Evolutionary conservation across 129 eudicot species (phyloP), one percentile per base, ranked within the genome.

Genomic region (Heracleum sosnowskyi): DNA sequence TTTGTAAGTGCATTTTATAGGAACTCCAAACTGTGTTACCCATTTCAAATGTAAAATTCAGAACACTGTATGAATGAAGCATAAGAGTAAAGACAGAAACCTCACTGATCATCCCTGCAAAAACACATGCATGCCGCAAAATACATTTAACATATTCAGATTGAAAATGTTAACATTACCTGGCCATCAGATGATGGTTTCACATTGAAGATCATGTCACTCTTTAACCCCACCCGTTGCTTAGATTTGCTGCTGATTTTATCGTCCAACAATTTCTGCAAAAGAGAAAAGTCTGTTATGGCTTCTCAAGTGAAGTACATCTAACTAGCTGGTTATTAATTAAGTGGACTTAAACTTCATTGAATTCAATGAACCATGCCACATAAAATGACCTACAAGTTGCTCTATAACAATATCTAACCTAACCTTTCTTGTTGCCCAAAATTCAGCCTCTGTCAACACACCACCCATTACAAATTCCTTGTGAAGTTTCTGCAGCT

Each of bases 381-480:
- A 17, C 51, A 17, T 29, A 35, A 40, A 77, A 7, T 5, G 51
- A 80, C n/a, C 75, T 13, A 22, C n/a, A 44, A 47, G 37, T 60
- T 73, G 70, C 77, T 68, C 60, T 36, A 17, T 20, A 13, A 20
- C 46, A 73, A 66, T 45, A 49, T 76, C 84, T 76, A 81, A 92
- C 99, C 84, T 76, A 81, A 92, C 99, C 97, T 92, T 96, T 84
- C 97, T 92, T 26, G 99, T 87, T 9, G 99, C 97, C 99, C 99
- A 96, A 82, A 96, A 96, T 77, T 96, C 99, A 45, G 91, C 87
- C 71, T 96, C 99, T 45, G 96, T 81, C 84, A 96, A 75, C 78
- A 92, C 86, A 22, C 86, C 85, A 75, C 96, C 93, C 26, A 86
- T 77, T 60, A 96, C 99, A 85, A 96, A 90, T 79, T 92, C 95